phyloP scores from a whole-genome alignment of 257 asterid species.

The Jasminum sambac region DNA sequence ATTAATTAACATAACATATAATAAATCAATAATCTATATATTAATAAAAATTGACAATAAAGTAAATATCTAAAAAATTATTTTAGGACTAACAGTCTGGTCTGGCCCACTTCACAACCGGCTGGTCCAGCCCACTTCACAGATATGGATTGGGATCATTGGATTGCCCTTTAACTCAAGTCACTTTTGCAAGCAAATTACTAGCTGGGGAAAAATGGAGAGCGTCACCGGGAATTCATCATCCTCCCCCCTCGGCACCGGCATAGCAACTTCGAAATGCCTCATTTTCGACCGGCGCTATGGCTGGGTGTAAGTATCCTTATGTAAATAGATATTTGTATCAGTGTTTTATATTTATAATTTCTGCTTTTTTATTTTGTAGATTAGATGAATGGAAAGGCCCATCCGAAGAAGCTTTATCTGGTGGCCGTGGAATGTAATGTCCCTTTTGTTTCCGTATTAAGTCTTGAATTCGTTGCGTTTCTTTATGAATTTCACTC shows the following conservation, averaged over 20 bases:
- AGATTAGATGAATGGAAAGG: constrained; percentile 70
- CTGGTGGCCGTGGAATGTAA: constrained; percentile 82
- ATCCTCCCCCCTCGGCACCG: constrained; percentile 22
- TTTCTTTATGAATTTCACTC: neutral
- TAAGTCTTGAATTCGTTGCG: neutral
- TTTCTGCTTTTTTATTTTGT: constrained; percentile 10
- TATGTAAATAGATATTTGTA: neutral
- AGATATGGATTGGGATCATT: neutral
- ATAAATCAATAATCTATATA: too few species aligned
- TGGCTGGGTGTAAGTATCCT: constrained; percentile 64
- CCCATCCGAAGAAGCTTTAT: constrained; percentile 62
- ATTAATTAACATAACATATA: too few species aligned
- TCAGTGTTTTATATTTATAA: neutral
- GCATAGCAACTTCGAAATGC: constrained; percentile 44
- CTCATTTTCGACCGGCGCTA: constrained; percentile 74
- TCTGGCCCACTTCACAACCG: too few species aligned
- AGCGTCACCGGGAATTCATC: constrained; percentile 31
- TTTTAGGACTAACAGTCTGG: too few species aligned
- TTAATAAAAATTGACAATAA: too few species aligned
- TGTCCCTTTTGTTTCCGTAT: neutral
- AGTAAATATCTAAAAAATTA: too few species aligned
- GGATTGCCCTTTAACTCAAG: neutral
- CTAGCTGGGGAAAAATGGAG: constrained; percentile 15
- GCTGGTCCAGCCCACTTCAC: neutral
- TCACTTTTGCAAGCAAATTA: neutral